phyloP scores from a whole-genome alignment of 129 eudicot species.

The Kitagawia praeruptora region DNA sequence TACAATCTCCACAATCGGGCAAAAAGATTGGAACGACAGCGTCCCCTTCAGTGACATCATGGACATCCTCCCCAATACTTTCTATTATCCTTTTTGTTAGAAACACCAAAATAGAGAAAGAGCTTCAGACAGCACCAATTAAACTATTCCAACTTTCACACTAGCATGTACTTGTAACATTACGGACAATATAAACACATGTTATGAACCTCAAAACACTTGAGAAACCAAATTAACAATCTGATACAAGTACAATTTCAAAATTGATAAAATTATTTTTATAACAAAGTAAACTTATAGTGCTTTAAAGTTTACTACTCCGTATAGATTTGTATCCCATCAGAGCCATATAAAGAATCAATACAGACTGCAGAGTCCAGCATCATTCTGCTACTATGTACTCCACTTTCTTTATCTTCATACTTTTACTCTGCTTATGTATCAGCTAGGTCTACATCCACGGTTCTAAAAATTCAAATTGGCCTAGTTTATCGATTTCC shows the following conservation, averaged over 20 bases:
- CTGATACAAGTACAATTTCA: too few species aligned
- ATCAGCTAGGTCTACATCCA: neutral
- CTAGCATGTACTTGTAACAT: too few species aligned
- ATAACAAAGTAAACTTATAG: too few species aligned
- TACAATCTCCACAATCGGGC: slow-evolving; percentile 78
- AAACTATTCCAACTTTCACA: too few species aligned
- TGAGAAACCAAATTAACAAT: too few species aligned
- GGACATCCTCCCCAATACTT: slow-evolving; percentile 72
- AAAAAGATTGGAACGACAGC: slow-evolving; percentile 60
- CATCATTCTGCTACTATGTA: neutral
- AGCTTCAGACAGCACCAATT: neutral
- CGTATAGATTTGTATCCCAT: too few species aligned
- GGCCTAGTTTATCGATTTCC: neutral
- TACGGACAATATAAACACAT: too few species aligned
- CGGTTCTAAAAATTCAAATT: too few species aligned
- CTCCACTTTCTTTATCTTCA: neutral
- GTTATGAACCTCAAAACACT: neutral
- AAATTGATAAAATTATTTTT: too few species aligned
- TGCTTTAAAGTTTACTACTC: too few species aligned
- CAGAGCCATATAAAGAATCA: too few species aligned
- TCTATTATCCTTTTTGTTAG: slow-evolving; percentile 57
- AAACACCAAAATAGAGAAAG: slow-evolving; percentile 7
- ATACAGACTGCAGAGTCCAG: too few species aligned
- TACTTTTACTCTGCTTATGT: neutral
- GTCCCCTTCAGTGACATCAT: slow-evolving; percentile 61